phyloP scores from a whole-genome alignment of 164 flowering plant genomes.

The Vitis amurensis region DNA sequence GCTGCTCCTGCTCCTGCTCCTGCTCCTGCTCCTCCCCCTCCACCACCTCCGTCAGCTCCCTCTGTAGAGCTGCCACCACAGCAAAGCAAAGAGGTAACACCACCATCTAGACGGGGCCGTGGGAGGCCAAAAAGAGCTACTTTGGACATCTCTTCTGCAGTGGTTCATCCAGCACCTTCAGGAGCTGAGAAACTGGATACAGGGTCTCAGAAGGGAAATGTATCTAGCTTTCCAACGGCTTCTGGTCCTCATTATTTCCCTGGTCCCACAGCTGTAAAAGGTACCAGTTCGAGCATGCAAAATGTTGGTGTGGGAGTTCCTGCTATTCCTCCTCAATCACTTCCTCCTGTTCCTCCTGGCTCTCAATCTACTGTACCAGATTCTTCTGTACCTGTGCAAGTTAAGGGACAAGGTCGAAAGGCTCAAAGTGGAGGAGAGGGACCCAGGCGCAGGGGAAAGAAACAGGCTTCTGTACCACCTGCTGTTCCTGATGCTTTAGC shows the following conservation, averaged over 20 bases:
- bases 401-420: slow-evolving; percentile 20
- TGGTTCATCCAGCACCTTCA: slow-evolving; percentile 26
- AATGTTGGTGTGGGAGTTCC: too few species aligned
- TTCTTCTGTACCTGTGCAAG: slow-evolving; percentile 18
- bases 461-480: slow-evolving; percentile 19
- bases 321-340: too few species aligned
- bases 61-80: slow-evolving; percentile 11
- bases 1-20: too few species aligned
- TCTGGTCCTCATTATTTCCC: too few species aligned
- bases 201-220: slow-evolving; percentile 20
- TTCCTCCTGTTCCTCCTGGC: too few species aligned
- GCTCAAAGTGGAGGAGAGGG: slow-evolving; percentile 17
- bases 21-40: not conserved
- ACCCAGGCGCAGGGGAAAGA: slow-evolving; percentile 38
- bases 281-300: too few species aligned
- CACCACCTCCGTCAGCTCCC: slow-evolving; percentile 7
- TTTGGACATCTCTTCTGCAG: slow-evolving; percentile 27
- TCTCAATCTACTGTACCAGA: too few species aligned
- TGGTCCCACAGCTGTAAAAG: too few species aligned
- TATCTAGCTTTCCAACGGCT: slow-evolving; percentile 2
- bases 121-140: slow-evolving; percentile 84
- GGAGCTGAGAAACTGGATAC: slow-evolving; percentile 30
- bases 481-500: slow-evolving; percentile 19
- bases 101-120: slow-evolving; percentile 80
- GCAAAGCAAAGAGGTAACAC: slow-evolving; percentile 41